These are phyloP conservation scores for Davidsoniella australis DNA, from an alignment of 2,329 filamentous ascomycete genomes.

Conservation along the genomic window DNA sequence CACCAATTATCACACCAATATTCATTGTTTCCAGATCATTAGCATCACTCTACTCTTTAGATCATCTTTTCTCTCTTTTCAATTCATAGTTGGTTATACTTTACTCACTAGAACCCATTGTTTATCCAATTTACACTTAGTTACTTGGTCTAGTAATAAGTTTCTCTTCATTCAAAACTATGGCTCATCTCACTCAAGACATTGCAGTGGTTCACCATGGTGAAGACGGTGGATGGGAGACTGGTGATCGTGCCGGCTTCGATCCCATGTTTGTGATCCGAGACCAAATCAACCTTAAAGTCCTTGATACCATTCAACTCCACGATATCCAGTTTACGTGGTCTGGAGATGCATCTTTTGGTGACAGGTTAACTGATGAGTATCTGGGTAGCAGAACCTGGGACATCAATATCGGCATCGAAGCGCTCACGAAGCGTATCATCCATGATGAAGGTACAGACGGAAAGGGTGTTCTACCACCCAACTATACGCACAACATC, in stretches of 20 bases:
- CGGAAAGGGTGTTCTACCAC: neutral
- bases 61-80: no score
- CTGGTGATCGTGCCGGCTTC: constrained; percentile 2
- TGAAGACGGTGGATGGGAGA: constrained; percentile 1
- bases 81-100: no score
- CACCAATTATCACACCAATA: no score
- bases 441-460: neutral
- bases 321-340: neutral
- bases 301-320: neutral
- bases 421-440: neutral
- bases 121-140: no score
- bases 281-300: constrained; percentile 4
- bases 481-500: neutral
- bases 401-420: constrained; percentile 1
- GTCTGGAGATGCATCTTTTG: neutral
- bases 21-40: no score
- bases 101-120: no score
- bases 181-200: constrained; percentile 1
- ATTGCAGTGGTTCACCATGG: constrained; percentile 3
- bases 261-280: constrained; percentile 2
- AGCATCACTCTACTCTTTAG: no score
- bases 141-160: no score
- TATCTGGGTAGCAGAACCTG: constrained; percentile 4
- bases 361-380: neutral
- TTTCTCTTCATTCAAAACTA: neutral